Conservation (phyloP, 1,284 basidiomycete genomes). For the Cryptococcus amylolentus region DNA sequence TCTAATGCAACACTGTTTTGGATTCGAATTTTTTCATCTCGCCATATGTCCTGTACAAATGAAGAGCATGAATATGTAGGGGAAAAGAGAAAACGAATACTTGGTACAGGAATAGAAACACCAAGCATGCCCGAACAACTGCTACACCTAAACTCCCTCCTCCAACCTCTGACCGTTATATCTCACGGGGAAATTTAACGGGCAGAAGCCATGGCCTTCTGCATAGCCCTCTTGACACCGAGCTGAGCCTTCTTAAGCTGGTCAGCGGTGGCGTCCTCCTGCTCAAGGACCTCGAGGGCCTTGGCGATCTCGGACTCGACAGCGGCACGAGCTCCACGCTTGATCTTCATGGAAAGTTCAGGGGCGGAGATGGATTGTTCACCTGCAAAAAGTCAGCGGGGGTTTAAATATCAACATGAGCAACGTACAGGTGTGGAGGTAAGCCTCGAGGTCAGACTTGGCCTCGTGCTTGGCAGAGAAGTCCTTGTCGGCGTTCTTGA, state of each 20-base stretch:
- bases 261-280: conserved; percentile 85
- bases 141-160: not conserved
- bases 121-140: not conserved
- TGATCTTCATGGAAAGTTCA: conserved; percentile 82
- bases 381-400: conserved; percentile 37
- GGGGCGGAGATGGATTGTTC: conserved; percentile 56
- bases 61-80: conserved; percentile 3
- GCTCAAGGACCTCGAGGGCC: conserved; percentile 93
- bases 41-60: conserved; percentile 7
- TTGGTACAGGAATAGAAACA: not conserved
- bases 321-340: conserved; percentile 86
- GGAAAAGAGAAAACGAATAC: not conserved
- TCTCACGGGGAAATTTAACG: conserved; percentile 22
- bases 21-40: conserved; percentile 1
- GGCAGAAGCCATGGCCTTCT: conserved; percentile 70
- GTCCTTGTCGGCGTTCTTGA: conserved; percentile 51
- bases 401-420: not conserved
- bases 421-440: conserved; percentile 8
- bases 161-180: not conserved
- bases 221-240: conserved; percentile 86
- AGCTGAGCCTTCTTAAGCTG: conserved; percentile 92
- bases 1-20: not conserved
- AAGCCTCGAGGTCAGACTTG: conserved; percentile 52
- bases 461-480: conserved; percentile 62
- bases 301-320: conserved; percentile 94